Evolutionary conservation across 1,284 basidiomycete genomes (phyloP).

Genomic region (Malassezia cuniculi): DNA sequence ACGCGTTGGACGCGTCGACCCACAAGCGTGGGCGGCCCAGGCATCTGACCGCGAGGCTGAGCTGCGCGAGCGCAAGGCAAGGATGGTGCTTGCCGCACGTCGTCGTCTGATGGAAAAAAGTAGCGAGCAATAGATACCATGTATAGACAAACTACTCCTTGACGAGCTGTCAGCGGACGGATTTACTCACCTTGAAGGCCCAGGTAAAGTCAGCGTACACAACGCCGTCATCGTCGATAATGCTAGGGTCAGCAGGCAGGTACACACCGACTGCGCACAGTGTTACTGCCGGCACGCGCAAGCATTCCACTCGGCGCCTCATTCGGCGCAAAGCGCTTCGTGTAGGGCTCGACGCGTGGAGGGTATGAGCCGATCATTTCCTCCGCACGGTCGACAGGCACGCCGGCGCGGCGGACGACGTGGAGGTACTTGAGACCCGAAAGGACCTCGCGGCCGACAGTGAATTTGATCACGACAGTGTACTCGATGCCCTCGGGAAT

Average conservation of each 20-base stretch:
- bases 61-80: slow-evolving; percentile 12
- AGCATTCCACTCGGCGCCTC: slow-evolving; percentile 54
- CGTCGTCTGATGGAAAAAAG: background rate
- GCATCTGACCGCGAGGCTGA: slow-evolving; percentile 6
- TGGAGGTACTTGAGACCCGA: slow-evolving; percentile 68
- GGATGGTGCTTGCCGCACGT: slow-evolving; percentile 12
- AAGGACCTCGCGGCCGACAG: slow-evolving; percentile 63
- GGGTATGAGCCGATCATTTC: slow-evolving; percentile 82
- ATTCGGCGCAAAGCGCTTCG: slow-evolving; percentile 46
- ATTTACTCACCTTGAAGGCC: slow-evolving; percentile 32
- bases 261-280: slow-evolving; percentile 55
- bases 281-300: slow-evolving; percentile 62
- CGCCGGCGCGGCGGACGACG: slow-evolving; percentile 61
- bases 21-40: slow-evolving; percentile 1
- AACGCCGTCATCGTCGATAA: slow-evolving; percentile 67
- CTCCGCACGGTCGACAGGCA: slow-evolving; percentile 72
- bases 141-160: slow-evolving; percentile 4
- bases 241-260: slow-evolving; percentile 31
- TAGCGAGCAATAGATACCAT: background rate
- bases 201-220: slow-evolving; percentile 52
- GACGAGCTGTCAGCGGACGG: background rate
- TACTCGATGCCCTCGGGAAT: slow-evolving; percentile 53
- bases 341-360: slow-evolving; percentile 37
- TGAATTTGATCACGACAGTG: slow-evolving; percentile 71
- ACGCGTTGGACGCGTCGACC: too few species aligned